phyloP scores from a whole-genome alignment of 1,284 basidiomycete genomes.

The Boletellus dicymbophilus region DNA sequence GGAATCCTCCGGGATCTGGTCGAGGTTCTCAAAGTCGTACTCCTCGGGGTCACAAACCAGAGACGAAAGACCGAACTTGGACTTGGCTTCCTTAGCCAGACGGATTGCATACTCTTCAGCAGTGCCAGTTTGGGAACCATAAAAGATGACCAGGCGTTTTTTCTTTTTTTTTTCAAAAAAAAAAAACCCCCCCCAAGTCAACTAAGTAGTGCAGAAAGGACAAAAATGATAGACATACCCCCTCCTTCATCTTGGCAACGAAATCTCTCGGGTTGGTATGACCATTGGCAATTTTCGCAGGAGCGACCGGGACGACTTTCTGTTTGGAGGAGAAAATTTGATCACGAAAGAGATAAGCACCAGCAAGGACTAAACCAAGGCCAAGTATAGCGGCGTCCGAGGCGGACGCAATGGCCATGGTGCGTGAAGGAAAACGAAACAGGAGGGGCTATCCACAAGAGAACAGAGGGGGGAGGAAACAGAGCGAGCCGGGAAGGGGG shows the following conservation, averaged over 20 bases:
- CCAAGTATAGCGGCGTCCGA: constrained; percentile 73
- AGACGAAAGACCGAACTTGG: constrained; percentile 90
- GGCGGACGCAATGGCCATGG: constrained; percentile 40
- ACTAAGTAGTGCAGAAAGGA: neutral
- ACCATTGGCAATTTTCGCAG: constrained; percentile 56
- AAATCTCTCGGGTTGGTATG: constrained; percentile 87
- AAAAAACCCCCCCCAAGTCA: no score
- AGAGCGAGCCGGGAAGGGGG: neutral
- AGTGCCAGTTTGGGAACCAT: constrained; percentile 95
- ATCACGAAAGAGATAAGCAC: constrained; percentile 78
- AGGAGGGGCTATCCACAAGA: neutral
- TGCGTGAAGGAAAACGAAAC: neutral
- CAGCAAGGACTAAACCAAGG: constrained; percentile 71
- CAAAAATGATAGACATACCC: constrained; percentile 50
- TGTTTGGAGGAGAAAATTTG: constrained; percentile 67
- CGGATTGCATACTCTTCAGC: constrained; percentile 96
- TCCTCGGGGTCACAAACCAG: constrained; percentile 96
- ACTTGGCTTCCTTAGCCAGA: constrained; percentile 92
- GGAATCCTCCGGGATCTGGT: constrained; percentile 85
- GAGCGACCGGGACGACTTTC: constrained; percentile 48
- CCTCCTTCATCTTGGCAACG: constrained; percentile 86
- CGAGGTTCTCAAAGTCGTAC: constrained; percentile 97
- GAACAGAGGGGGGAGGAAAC: neutral
- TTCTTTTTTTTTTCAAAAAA: no score
- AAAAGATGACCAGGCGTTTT: constrained; percentile 95